Evolutionary conservation across 2,329 filamentous ascomycete genomes (phyloP).

Genomic region (Escovopsis sp.): DNA sequence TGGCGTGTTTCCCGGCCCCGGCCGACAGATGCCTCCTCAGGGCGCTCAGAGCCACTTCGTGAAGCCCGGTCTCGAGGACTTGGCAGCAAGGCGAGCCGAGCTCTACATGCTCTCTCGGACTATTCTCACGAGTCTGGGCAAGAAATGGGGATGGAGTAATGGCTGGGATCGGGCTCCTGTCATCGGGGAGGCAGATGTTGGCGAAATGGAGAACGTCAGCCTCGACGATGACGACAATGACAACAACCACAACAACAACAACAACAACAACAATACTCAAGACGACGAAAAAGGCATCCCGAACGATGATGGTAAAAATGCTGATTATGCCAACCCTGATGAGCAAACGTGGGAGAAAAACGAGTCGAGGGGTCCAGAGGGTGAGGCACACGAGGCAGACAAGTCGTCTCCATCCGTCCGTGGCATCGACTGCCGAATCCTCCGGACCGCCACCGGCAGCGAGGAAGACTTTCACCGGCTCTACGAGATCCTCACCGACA

Average conservation of each 20-base stretch:
- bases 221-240: constrained; percentile 27
- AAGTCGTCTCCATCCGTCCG: constrained; percentile 15
- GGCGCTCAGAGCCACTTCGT: constrained; percentile 29
- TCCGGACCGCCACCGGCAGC: constrained; percentile 46
- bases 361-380: too few species aligned
- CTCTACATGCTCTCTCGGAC: constrained; percentile 67
- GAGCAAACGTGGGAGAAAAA: too few species aligned
- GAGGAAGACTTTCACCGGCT: constrained; percentile 48
- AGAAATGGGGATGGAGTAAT: constrained; percentile 56
- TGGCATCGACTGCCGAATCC: constrained; percentile 29
- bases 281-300: neutral
- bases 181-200: constrained; percentile 26
- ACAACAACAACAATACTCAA: neutral
- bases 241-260: constrained; percentile 20
- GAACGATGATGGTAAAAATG: too few species aligned
- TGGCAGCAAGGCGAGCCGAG: constrained; percentile 71
- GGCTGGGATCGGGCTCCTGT: constrained; percentile 53
- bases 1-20: constrained; percentile 35
- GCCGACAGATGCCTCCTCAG: constrained; percentile 22
- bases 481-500: constrained; percentile 68
- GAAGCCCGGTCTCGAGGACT: constrained; percentile 57
- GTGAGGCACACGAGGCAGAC: constrained; percentile 5
- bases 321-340: too few species aligned
- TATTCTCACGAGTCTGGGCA: constrained; percentile 60
- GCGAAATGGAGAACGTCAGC: constrained; percentile 41